Conservation (phyloP, 257 asterid genomes). For the Rubia yunnanensis region DNA sequence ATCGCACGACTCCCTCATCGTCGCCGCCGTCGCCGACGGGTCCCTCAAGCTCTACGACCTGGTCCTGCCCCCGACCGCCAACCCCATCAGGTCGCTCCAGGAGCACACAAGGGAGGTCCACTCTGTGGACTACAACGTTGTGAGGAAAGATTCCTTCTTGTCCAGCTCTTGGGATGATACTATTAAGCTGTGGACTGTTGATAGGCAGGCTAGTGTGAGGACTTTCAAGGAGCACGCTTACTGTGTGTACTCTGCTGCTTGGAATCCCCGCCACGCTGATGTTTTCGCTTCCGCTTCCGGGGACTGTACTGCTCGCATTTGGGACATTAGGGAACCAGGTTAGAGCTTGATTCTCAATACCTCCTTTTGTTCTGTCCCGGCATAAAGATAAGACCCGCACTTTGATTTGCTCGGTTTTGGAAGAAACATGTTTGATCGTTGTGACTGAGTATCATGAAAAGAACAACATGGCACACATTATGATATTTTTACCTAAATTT, state of each 20-base stretch:
- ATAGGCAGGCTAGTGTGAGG: constrained; percentile 78
- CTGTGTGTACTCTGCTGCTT: constrained; percentile 79
- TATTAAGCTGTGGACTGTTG: constrained; percentile 89
- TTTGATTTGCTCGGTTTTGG: too few relatives aligned
- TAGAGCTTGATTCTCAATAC: constrained; percentile 6
- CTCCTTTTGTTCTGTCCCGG: too few relatives aligned
- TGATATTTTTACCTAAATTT: not conserved
- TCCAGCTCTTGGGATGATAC: constrained; percentile 96
- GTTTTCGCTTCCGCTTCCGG: constrained; percentile 93
- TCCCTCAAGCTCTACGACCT: constrained; percentile 83
- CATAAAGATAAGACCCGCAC: too few relatives aligned
- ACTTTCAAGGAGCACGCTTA: constrained; percentile 96
- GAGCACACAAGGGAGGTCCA: constrained; percentile 94
- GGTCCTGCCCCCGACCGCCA: constrained; percentile 62
- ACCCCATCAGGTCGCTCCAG: constrained; percentile 81
- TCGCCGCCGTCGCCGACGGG: constrained; percentile 89
- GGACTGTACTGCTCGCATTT: constrained; percentile 85
- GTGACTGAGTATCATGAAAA: too few relatives aligned
- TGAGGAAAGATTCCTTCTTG: constrained; percentile 78
- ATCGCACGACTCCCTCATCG: constrained; percentile 80
- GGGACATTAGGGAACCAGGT: constrained; percentile 99
- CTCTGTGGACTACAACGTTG: constrained; percentile 75
- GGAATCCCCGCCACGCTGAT: constrained; percentile 97
- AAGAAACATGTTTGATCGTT: not conserved
- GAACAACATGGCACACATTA: not conserved